These are phyloP conservation scores for Alternaria arbusti DNA, from an alignment of 2,329 filamentous ascomycete genomes.

Conservation along the genomic window DNA sequence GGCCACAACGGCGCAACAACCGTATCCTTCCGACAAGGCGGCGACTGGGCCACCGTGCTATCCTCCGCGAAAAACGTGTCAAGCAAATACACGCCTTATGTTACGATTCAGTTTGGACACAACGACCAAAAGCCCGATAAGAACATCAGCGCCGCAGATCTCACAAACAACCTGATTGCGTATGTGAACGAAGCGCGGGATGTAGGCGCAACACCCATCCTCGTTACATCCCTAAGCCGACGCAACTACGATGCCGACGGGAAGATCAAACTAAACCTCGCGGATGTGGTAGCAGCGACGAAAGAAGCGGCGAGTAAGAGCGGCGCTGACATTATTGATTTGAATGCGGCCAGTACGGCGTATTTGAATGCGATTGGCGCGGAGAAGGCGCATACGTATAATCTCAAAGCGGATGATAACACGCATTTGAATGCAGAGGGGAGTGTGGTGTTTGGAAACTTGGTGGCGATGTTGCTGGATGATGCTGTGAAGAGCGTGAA, in stretches of 20 bases:
- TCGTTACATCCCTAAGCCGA: constrained; percentile 62
- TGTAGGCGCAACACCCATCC: constrained; percentile 48
- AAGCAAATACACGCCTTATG: constrained; percentile 53
- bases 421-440: constrained; percentile 29
- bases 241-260: constrained; percentile 52
- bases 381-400: constrained; percentile 56
- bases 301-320: constrained; percentile 54
- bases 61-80: constrained; percentile 44
- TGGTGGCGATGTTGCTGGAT: constrained; percentile 26
- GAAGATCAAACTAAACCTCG: constrained; percentile 54
- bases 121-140: constrained; percentile 62
- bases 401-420: constrained; percentile 44
- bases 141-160: constrained; percentile 54
- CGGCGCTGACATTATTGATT: constrained; percentile 54
- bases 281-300: constrained; percentile 53
- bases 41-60: constrained; percentile 61
- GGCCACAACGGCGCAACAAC: constrained; percentile 63
- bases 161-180: constrained; percentile 57
- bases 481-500: constrained; percentile 10
- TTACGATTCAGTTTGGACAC: constrained; percentile 66
- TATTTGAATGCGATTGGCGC: constrained; percentile 61
- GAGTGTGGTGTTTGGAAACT: constrained; percentile 32
- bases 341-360: constrained; percentile 57
- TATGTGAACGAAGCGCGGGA: constrained; percentile 45
- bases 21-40: constrained; percentile 58